Base-by-base conservation (phyloP, 2,329 filamentous ascomycete genomes). In the Curvularia sp. region DNA sequence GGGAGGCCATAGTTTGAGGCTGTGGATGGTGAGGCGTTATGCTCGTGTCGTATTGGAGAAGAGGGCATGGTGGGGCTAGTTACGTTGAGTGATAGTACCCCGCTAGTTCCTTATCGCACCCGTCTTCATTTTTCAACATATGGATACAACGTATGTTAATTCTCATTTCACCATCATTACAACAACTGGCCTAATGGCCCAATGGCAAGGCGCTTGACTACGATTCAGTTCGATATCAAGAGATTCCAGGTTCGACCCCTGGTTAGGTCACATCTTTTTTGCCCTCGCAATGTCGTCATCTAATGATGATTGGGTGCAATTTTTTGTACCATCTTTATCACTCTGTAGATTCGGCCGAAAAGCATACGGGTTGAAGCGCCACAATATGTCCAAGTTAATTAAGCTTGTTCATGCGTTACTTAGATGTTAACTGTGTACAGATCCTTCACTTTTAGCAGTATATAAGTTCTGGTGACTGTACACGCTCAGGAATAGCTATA, bases 181-280 rank as follows among this genome's bases (percentile, higher is more conserved):
- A 23, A 61, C 32, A 59, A 63, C 57, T 52, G 69, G 69, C 58
- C 67, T 60, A 67, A 68, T 83, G 81, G 81, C 81, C 80, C 80
- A 83, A 83, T 83, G 81, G 80, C 80, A 83, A 82, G 81, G 81
- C 80, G 81, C 79, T 82, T 82, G 81, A 82, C 81, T 83, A 82
- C 81, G 81, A 81, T 68, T 60, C n/a, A 15, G 34, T 49, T 49
- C 41, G 59, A 48, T 45, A 72, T 72, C 70, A 72, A 70, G 68
- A 72, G 70, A 72, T 71, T 70, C 66, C 68, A 72, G 69, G 66
- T 61, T 61, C 64, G 63, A 65, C 61, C 61, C 63, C 63, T 65
- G 61, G 63, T 64, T 64, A 61, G 63, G 61, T 64, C 63, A 63
- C 39, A 42, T 12, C 13, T 52, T 48, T 59, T 53, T 54, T 27